Percentiles rank a stretch among this genome's conserved stretches.
Conservation (phyloP, 768 basidiomycete species). For the Naganishia vishniacii region DNA sequence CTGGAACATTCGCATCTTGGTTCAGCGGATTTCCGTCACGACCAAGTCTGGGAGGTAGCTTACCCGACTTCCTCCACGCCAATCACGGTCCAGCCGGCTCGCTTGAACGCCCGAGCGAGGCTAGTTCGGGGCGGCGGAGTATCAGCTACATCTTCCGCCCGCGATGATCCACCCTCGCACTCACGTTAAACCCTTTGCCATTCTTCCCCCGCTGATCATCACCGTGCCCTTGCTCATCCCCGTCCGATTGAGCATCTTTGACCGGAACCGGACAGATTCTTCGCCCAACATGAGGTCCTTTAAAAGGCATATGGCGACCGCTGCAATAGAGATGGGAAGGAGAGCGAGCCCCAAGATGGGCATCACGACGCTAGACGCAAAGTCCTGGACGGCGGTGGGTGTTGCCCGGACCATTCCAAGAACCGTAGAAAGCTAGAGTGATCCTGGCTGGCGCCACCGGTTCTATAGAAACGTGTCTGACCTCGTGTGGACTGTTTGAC, state of each 20-base stretch:
- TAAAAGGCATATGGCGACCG: constrained; percentile 31
- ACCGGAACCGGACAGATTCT: constrained; percentile 15
- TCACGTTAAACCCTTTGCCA: constrained; percentile 44
- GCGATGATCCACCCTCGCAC: constrained; percentile 6
- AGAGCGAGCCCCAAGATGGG: constrained; percentile 31
- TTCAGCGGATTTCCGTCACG: background rate
- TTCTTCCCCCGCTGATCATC: constrained; percentile 42
- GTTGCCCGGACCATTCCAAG: constrained; percentile 9
- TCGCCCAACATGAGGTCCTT: constrained; percentile 24
- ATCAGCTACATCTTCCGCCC: background rate
- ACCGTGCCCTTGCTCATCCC: constrained; percentile 34
- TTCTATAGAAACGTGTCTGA: too few species aligned
- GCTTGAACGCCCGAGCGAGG: constrained; percentile 41
- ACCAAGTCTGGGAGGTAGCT: background rate
- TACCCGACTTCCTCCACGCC: constrained; percentile 45
- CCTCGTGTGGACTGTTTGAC: too few species aligned
- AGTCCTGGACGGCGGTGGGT: constrained; percentile 17
- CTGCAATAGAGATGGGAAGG: constrained; percentile 34
- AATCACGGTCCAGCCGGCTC: constrained; percentile 44
- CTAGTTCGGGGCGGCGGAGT: constrained; percentile 19
- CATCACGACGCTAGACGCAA: constrained; percentile 25
- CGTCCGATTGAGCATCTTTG: constrained; percentile 3
- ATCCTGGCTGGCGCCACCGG: too few species aligned
- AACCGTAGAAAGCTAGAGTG: too few species aligned
- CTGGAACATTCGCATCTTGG: constrained; percentile 26